Conservation (phyloP, 1,284 basidiomycete species). For the Ustilago vetiveriae region DNA sequence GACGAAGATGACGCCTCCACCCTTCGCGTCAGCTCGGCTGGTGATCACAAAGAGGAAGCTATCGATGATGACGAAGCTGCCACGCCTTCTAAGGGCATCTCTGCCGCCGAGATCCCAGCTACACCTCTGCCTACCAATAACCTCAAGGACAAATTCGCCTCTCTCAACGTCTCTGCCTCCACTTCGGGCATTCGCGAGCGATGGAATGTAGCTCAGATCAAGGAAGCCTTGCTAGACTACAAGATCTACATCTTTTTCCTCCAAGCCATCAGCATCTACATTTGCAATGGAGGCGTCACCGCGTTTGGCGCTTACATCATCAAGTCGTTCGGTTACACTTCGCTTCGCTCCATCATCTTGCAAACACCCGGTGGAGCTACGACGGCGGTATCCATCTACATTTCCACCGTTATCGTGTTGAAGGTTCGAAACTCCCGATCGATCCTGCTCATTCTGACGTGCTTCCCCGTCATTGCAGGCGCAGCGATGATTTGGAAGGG, state of each 20-base stretch:
- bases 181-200: conserved; percentile 35
- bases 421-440: conserved; percentile 68
- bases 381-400: conserved; percentile 69
- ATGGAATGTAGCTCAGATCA: conserved; percentile 67
- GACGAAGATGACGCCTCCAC: conserved; percentile 59
- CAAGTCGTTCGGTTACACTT: conserved; percentile 69
- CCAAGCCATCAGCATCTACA: conserved; percentile 68
- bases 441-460: conserved; percentile 68
- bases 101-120: not conserved
- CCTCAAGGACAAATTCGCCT: conserved; percentile 31
- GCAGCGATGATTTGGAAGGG: conserved; percentile 70
- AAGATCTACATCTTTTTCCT: conserved; percentile 70
- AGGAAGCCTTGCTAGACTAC: conserved; percentile 69
- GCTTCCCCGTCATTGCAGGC: conserved; percentile 70
- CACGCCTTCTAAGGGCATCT: not conserved
- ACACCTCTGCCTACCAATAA: conserved; percentile 22
- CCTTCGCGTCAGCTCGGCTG: conserved; percentile 14
- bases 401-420: conserved; percentile 68
- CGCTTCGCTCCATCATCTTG: conserved; percentile 69
- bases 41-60: conserved; percentile 9
- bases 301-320: conserved; percentile 71
- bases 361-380: conserved; percentile 68
- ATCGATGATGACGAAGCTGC: conserved; percentile 5
- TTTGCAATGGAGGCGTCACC: conserved; percentile 68
- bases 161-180: conserved; percentile 38